These are phyloP conservation scores for Pinus taeda DNA, from an alignment of 75 land plant species.

Conservation along the genomic window DNA sequence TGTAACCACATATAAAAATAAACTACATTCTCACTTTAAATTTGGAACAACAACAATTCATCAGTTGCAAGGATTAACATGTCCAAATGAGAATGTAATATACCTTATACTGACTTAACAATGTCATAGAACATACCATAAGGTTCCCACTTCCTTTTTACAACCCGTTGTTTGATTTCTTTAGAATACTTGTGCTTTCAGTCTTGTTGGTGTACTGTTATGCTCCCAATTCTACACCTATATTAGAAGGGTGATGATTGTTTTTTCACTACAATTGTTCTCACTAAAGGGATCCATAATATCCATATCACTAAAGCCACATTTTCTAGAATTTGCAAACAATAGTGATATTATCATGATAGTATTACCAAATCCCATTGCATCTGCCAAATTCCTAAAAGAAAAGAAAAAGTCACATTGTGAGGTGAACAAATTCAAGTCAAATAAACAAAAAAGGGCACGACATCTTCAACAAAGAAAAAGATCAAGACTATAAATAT, in stretches of 20 bases:
- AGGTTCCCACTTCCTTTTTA: constrained; percentile 61
- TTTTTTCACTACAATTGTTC: background rate
- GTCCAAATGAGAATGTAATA: constrained; percentile 3
- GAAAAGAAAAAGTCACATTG: background rate
- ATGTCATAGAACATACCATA: constrained; percentile 89
- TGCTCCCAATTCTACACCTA: background rate
- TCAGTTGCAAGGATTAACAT: no score
- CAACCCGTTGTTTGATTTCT: constrained; percentile 2
- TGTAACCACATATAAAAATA: no score
- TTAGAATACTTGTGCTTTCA: background rate
- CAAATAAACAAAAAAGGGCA: background rate
- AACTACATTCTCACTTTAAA: background rate
- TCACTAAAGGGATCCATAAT: background rate
- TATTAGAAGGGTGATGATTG: background rate
- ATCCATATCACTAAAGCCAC: constrained; percentile 32
- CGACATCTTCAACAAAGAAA: background rate
- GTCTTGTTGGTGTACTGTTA: background rate
- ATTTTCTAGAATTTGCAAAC: constrained; percentile 42
- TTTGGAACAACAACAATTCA: background rate
- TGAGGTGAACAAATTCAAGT: background rate
- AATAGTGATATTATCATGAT: constrained; percentile 84
- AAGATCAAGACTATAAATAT: constrained; percentile 1
- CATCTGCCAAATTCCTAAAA: constrained; percentile 60
- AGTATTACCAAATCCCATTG: constrained; percentile 92
- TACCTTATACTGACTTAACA: constrained; percentile 94